These are phyloP conservation scores for Thalassiosira livingstoniorum DNA, from an alignment of 352 stramenopile genomes.

Conservation along the genomic window DNA sequence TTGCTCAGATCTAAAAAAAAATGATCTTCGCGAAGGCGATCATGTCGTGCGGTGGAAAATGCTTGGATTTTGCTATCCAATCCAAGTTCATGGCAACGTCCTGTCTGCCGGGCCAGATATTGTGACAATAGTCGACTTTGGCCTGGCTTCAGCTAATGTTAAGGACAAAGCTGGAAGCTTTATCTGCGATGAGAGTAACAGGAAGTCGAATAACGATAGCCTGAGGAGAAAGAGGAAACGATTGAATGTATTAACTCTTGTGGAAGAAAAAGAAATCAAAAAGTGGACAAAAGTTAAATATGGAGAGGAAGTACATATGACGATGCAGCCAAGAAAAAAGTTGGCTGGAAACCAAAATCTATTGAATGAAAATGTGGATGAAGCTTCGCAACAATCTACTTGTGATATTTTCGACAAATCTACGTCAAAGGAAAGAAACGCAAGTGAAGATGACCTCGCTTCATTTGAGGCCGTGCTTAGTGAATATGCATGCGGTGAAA, in stretches of 20 bases:
- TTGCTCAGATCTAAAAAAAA: no score
- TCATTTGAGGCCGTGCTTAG: no score
- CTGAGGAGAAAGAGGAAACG: constrained; percentile 35
- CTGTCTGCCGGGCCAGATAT: constrained; percentile 54
- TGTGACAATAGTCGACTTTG: constrained; percentile 73
- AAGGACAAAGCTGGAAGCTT: constrained; percentile 30
- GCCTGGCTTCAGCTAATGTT: constrained; percentile 37
- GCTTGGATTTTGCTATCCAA: constrained; percentile 59
- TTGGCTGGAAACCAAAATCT: no score
- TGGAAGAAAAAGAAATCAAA: constrained; percentile 68
- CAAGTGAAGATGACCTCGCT: no score
- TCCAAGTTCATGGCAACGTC: constrained; percentile 75
- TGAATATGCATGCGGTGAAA: not conserved
- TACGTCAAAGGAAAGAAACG: not conserved
- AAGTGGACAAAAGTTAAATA: constrained; percentile 74
- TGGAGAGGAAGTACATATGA: constrained; percentile 60
- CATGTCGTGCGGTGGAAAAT: constrained; percentile 74
- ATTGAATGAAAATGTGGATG: not conserved
- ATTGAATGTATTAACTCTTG: constrained; percentile 68
- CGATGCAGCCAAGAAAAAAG: constrained; percentile 36
- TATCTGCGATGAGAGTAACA: constrained; percentile 23
- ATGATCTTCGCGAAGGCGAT: constrained; percentile 62
- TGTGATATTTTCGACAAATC: not conserved
- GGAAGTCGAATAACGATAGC: constrained; percentile 28
- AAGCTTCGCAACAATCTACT: constrained; percentile 1